These are phyloP conservation scores for Hsuehochloa calcarea DNA, from an alignment of 176 grass and related monocot species.

Conservation along the genomic window DNA sequence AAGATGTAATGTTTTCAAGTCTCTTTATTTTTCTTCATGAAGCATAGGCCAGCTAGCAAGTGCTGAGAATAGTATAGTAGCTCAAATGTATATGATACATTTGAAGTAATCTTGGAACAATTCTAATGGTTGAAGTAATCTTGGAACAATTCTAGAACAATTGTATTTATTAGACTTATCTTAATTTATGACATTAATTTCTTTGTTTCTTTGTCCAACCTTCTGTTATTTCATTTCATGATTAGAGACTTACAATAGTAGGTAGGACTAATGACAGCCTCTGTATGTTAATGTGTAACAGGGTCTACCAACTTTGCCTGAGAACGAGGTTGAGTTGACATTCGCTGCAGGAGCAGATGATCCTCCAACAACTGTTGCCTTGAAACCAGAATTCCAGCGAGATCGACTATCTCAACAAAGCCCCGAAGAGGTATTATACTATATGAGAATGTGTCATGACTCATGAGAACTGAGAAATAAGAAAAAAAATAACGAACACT, in stretches of 20 bases:
- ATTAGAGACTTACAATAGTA: background rate
- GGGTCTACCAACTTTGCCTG: conserved; percentile 59
- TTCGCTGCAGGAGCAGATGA: conserved; percentile 29
- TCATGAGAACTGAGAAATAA: background rate
- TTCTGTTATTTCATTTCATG: background rate
- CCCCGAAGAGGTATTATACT: conserved; percentile 53
- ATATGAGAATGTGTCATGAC: background rate
- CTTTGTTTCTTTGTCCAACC: background rate
- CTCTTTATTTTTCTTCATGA: background rate
- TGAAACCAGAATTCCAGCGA: conserved; percentile 56
- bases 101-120: background rate
- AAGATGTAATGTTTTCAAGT: conserved; percentile 38
- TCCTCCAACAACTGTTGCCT: conserved; percentile 51
- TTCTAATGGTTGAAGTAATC: background rate
- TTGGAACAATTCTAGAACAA: background rate
- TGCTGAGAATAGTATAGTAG: background rate
- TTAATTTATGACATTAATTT: background rate
- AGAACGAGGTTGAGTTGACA: conserved; percentile 37
- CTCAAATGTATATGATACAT: background rate
- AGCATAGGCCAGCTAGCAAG: background rate
- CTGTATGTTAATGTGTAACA: conserved; percentile 32
- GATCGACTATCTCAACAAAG: conserved; percentile 54
- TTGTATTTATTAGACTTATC: background rate
- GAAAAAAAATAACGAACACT: background rate
- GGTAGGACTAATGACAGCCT: background rate